Percentiles rank a stretch among this genome's conserved stretches.
These are phyloP conservation scores for Allodekkera sacchari DNA, from an alignment of 805 yeast species.

Conservation along the genomic window DNA sequence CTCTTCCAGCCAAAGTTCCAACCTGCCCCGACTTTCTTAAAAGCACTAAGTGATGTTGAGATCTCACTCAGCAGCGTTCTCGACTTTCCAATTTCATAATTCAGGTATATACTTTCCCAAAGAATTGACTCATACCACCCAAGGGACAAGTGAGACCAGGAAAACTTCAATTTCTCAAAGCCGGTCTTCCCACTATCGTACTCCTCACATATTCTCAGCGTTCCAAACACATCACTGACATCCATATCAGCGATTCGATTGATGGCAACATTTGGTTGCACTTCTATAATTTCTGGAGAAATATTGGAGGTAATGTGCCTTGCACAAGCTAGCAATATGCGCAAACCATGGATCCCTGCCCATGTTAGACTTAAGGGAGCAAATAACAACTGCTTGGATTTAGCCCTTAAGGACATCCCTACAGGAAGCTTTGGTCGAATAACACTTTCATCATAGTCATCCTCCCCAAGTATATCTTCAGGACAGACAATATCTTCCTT, in stretches of 20 bases:
- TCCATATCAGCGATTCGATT: conserved; percentile 33
- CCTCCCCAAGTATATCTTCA: not conserved
- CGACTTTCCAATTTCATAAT: conserved; percentile 27
- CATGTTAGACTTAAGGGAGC: conserved; percentile 43
- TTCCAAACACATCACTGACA: conserved; percentile 7
- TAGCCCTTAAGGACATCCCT: conserved; percentile 54
- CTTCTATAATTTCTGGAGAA: not conserved
- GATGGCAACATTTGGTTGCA: not conserved
- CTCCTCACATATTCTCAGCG: conserved; percentile 23
- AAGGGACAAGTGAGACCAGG: conserved; percentile 55
- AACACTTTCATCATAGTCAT: conserved; percentile 28
- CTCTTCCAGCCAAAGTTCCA: conserved; percentile 24
- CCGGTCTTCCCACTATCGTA: conserved; percentile 32
- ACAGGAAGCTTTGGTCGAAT: conserved; percentile 42
- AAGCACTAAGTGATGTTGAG: conserved; percentile 21
- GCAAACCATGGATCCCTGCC: conserved; percentile 44
- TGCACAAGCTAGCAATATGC: conserved; percentile 3
- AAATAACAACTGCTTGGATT: conserved; percentile 42
- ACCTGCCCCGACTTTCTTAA: conserved; percentile 27
- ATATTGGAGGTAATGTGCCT: conserved; percentile 1
- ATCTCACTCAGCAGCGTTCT: conserved; percentile 27
- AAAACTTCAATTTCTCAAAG: conserved; percentile 41
- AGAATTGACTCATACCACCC: conserved; percentile 72
- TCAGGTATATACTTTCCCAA: conserved; percentile 48
- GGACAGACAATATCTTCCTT: too few relatives aligned